Evolutionary conservation across 129 eudicot species (phyloP), one percentile per base, ranked within the genome.

Genomic region (Pseudognaphalium luteoalbum): DNA sequence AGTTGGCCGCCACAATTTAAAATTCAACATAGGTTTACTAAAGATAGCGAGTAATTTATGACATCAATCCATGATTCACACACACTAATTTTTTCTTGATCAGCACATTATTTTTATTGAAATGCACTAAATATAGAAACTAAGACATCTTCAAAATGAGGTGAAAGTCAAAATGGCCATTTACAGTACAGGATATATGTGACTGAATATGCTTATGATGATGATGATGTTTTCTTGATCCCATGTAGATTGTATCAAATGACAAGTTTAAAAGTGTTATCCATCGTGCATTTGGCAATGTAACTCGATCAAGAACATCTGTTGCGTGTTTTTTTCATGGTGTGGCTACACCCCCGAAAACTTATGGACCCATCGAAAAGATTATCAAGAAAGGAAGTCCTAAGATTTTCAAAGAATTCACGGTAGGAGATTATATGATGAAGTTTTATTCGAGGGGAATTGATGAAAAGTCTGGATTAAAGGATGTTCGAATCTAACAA

Each of bases 351-450:
- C 73, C 77, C 9, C 72, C 71, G 0, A 73, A 59, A 42, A 9
- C 74, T 6, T 83, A 80, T 66, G 86, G 81, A 6, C 96, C 96
- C 4, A 87, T 86, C 41, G 59, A 89, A 19, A 85, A 86, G 76
- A 15, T 86, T 68, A 39, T 87, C 42, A 80, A 84, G 1, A 85
- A 80, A 69, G 83, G 72, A 50, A 89, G 83, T 76, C 89, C 96
- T 1, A 71, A 74, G 2, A 21, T 74, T 11, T 89, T 77, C 35
- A 71, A 78, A 50, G 86, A 84, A 20, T 71, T 75, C 20, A 72
- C 84, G 0, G 72, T 80, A 56, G 39, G 2, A 7, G 85, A 83
- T 11, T 83, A 77, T 33, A 7, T 69, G 30, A n/a, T 19, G 35
- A 62, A 84, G 39, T 81, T 80, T 39, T 69, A 72, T 19, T 72